Evolutionary conservation across 148 eudicot genomes (phyloP), one percentile per base, ranked within the genome.

Genomic region (Dianthus caryophyllus): DNA sequence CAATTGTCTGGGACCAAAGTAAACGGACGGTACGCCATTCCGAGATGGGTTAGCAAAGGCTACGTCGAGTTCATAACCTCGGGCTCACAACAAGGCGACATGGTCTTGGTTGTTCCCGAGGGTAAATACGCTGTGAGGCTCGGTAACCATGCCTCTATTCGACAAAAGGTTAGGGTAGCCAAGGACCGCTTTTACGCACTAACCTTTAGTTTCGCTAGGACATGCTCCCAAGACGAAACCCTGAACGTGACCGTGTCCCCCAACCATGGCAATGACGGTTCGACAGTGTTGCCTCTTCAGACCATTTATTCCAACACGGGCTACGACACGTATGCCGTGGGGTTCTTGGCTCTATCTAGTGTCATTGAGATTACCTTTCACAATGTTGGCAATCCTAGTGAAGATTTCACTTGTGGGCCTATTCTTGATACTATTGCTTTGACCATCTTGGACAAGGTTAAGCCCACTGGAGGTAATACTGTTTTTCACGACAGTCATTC

Each of bases 381-480:
- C 29, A 71, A 83, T 64, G 69, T 81, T 5, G 77, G 72, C 1
- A 64, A 53, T 0, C 58, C 27, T 2, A 77, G 44, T 13, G 86
- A 83, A 43, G 86, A 80, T 57, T 48, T 67, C 9, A 71, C 86
- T 9, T 83, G 86, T 63, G 86, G 86, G 0, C 83, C 83, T 2
- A 53, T 83, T 27, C 58, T 83, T 58, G 86, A 83, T 47, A 71
- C 73, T 2, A 61, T 83, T 41, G 86, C 77, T 17, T 67, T 80
- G 61, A 74, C 72, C 49, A 68, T 76, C 36, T 61, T 80, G 64
- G 71, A 65, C 11, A 5, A 65, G 18, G 75, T 76, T 0, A 80
- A 53, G 56, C 64, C 66, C 56, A 65, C 77, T 29, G 62, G 71
- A 66, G 80, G 83, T 80, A 57, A 20, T 5, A 9, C 3, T 65